Base-by-base conservation (phyloP, 2,329 filamentous ascomycete species). In the Colletotrichum gigasporum region DNA sequence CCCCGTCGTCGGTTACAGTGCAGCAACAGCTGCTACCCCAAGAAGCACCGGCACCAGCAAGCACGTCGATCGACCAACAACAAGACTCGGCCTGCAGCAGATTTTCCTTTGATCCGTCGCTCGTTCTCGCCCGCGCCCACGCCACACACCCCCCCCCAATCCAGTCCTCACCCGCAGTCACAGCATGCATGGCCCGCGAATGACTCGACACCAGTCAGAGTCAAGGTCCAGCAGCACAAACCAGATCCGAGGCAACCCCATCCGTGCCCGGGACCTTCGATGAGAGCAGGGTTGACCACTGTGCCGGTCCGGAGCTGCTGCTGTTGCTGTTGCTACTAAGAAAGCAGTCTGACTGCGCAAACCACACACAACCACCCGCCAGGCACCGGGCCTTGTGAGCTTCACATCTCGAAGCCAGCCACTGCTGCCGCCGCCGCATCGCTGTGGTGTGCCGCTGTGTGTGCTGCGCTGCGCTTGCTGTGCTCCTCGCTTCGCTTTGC, bases 121-220 rank as follows among this genome's bases (percentile, higher is more conserved):
- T 52, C 37, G 37, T n/a, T 59, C 35, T 37, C 60, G 37, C 37
- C 32, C 59, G 54, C 61, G 61, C 24, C 47, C 34, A 64, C 55
- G 54, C 32, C 47, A 60, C 47, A 41, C 47, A 10, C 20, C 18
- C 39, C 26, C 20, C 26, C 48, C 30, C 26, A 12, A 24, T 39
- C 16, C 39, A 20, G 44, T 22, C n/a, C 34, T 54, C 61, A 30
- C 56, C 26, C 42, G 56, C 41, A 42, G 56, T 61, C 56, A 61
- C 61, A 64, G 56, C 50, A 64, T 61, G 61, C 55, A 54, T 64
- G 61, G 48, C 16, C 56, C 20, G 56, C 56, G 48, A 61, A 61
- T 54, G 48, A 55, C 61, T 64, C 61, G 61, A 48, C 61, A 64
- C 56, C 61, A 64, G 56, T 61, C 61, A 64, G 48, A 64, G 48